Base-by-base conservation (phyloP, 1,139 yeast species). In the Kodamaea plutei region DNA sequence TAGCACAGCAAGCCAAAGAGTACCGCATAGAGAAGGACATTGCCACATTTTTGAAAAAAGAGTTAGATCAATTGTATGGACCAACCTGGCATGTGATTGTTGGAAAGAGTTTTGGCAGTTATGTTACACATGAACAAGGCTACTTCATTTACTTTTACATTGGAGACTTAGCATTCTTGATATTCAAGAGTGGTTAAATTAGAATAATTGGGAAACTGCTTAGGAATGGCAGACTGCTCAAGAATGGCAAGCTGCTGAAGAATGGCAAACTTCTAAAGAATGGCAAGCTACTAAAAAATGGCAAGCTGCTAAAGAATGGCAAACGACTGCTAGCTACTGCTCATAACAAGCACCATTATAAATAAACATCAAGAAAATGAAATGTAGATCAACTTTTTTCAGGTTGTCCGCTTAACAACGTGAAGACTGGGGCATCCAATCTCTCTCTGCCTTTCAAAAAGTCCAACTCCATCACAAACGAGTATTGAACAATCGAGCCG, bases 21-120 rank as follows among this genome's bases (percentile, higher is more conserved):
- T 68, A 69, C 49, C 56, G 62, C 30, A 54, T 75, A 23, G 83
- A 79, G 39, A 73, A 82, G 48, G 96, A 89, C 41, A 70, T 87
- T 28, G 96, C 98, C 10, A 79, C 87, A 0, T 72, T 64, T 40
- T 64, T 89, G 42, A 91, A 91, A 63, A 84, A 84, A 51, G 87
- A 81, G 45, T 60, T 73, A 54, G 70, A 74, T 40, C 63, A 60
- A 31, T 47, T 60, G 36, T 82, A 72, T 46, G 96, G 96, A 1
- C 76, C 83, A 26, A 79, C 95, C 15, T 91, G 98, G 98, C 97
- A 91, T 55, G 93, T 88, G 18, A 77, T 91, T 37, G 96, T 88
- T 31, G 99, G 98, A 18, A 79, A 80, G 56, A 84, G 84, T 49
- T 91, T 91, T 59, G 97, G 97, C 4, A 79, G 93, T 33, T 88